These are phyloP conservation scores for Stemphylium vesicarium DNA, from an alignment of 2,329 filamentous ascomycete genomes.

Conservation along the genomic window DNA sequence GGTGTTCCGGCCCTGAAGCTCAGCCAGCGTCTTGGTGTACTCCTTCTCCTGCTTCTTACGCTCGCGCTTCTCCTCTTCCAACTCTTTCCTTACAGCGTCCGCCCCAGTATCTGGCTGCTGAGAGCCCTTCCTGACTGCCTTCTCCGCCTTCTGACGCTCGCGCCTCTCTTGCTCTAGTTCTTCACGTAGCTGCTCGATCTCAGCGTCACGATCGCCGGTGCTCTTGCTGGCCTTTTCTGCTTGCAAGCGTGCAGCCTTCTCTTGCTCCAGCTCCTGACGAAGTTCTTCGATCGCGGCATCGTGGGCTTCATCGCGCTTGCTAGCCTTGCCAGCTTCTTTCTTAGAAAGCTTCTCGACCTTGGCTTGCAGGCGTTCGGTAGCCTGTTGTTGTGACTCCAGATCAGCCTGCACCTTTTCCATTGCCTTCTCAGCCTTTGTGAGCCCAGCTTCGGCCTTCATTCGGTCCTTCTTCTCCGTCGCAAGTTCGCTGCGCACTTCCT, in stretches of 20 bases:
- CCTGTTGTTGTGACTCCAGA: constrained; percentile 41
- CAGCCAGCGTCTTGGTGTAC: constrained; percentile 62
- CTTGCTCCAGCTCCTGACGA: constrained; percentile 51
- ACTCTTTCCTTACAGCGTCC: constrained; percentile 57
- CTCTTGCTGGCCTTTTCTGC: constrained; percentile 47
- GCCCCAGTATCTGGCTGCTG: constrained; percentile 53
- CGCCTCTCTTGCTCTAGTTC: constrained; percentile 53
- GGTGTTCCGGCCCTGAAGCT: constrained; percentile 67
- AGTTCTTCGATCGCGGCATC: constrained; percentile 43
- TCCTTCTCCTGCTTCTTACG: constrained; percentile 61
- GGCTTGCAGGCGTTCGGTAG: constrained; percentile 37
- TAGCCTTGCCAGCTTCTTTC: constrained; percentile 41
- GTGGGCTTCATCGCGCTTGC: constrained; percentile 44
- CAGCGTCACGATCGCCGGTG: constrained; percentile 26
- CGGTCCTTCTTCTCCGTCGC: constrained; percentile 54
- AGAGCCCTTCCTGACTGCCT: constrained; percentile 43
- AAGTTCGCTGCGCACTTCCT: constrained; percentile 55
- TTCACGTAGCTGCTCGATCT: constrained; percentile 38
- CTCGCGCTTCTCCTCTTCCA: constrained; percentile 59
- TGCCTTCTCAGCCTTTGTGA: constrained; percentile 48
- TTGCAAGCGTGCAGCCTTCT: constrained; percentile 43
- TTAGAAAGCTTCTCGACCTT: constrained; percentile 45
- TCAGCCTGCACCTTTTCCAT: constrained; percentile 41
- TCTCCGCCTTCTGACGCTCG: constrained; percentile 40
- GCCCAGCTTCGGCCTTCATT: constrained; percentile 48